Conservation (phyloP, 495 filamentous ascomycete species). For the Immersiella caudata region DNA sequence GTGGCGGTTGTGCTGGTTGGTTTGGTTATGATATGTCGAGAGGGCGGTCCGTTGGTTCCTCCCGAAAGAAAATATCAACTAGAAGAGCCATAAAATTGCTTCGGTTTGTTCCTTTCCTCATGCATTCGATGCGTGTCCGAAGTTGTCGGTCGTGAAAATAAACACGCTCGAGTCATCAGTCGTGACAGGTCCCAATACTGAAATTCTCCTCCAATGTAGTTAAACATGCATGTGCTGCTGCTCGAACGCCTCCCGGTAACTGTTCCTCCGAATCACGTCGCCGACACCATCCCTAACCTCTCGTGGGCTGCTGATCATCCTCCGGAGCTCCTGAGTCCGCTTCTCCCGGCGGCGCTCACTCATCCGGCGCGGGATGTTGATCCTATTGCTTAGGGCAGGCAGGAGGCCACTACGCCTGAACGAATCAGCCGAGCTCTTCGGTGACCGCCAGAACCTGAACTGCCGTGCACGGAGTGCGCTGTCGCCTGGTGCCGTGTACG, state of each 20-base stretch:
- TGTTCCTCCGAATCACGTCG: constrained; percentile 50
- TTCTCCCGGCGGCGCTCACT: constrained; percentile 67
- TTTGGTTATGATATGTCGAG: too few relatives aligned
- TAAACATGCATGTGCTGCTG: neutral
- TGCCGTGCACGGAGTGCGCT: constrained; percentile 25
- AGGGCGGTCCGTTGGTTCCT: too few relatives aligned
- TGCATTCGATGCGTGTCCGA: too few relatives aligned
- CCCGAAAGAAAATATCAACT: too few relatives aligned
- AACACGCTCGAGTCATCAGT: neutral
- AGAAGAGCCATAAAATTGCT: too few relatives aligned
- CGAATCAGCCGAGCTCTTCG: constrained; percentile 13
- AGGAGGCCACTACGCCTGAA: constrained; percentile 28
- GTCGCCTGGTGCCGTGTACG: constrained; percentile 38
- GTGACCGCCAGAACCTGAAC: constrained; percentile 26
- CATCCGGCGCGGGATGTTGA: constrained; percentile 56
- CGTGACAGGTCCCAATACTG: neutral
- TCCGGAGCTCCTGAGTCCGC: constrained; percentile 64
- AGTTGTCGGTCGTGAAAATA: neutral
- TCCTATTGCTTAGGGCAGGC: constrained; percentile 40
- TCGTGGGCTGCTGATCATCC: constrained; percentile 62
- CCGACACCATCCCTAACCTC: constrained; percentile 56
- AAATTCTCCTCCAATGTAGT: too few relatives aligned
- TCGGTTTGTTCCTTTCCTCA: too few relatives aligned
- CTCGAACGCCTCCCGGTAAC: constrained; percentile 31
- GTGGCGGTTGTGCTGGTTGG: too few relatives aligned